Evolutionary conservation across 2,329 filamentous ascomycete species (phyloP), one percentile per base, ranked within the genome.

Genomic region (Elsinoe perseae): DNA sequence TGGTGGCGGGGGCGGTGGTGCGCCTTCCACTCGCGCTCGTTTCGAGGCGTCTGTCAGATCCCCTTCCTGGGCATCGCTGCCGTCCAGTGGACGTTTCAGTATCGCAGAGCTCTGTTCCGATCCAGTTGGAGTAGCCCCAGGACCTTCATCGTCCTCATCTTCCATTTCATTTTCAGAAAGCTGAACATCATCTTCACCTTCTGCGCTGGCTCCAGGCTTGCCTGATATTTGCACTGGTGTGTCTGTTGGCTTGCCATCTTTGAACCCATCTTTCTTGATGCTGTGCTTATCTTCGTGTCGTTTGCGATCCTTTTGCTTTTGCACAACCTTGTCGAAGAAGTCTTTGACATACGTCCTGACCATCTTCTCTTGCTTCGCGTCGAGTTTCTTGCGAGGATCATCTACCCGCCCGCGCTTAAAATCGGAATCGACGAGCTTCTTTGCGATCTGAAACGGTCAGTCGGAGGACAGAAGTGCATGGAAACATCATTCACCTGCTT

Each of bases 401-500:
- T 82, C 80, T 8, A 96, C 90, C n/a, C 89, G 85, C 48, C 84
- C 82, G 66, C 92, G 86, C 69, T 95, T 95, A 73, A 88, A 96
- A 69, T 97, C 92, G 0, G 89, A 93, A 16, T 87, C 82, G 18
- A 95, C 91, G 12, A 97, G 80, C 70, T 92, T 95, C 72, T 95
- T 95, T 57, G 84, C 84, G 46, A 92, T 80, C 69, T 80, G 57
- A 43, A 50, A 32, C 7, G 18, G 42, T 30, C 21, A 43, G 25
- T 50, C 12, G 18, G 16, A 20, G 79, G 77, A 78, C 48, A 83
- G 77, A 12, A 16, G 20, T 27, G 6, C 21, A 12, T 27, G 42
- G 27, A 5, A 9, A 4, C 12, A 23, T 36, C 3, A 52, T 72
- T 67, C 66, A 81, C 79, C 69, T 85, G 81, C 71, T 84, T 85